phyloP scores from a whole-genome alignment of 768 basidiomycete species.

The Lactifluus echinatus region DNA sequence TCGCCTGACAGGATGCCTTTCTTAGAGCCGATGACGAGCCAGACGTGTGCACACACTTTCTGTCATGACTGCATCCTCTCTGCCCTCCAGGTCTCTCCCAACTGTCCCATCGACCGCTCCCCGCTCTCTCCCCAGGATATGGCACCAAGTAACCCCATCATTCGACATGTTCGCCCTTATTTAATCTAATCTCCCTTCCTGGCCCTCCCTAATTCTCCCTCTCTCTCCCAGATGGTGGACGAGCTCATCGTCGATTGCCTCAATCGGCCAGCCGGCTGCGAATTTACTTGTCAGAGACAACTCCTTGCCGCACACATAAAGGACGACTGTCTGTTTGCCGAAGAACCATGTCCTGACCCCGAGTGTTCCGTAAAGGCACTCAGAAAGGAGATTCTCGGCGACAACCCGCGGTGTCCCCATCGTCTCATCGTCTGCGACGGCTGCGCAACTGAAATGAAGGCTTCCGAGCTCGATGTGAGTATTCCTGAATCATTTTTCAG shows the following conservation, averaged over 20 bases:
- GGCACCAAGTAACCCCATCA: constrained; percentile 59
- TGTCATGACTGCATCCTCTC: constrained; percentile 72
- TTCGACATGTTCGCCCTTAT: constrained; percentile 53
- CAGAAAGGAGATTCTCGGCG: constrained; percentile 33
- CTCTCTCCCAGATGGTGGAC: constrained; percentile 70
- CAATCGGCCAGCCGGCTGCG: constrained; percentile 50
- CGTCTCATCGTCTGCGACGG: constrained; percentile 27
- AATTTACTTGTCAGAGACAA: constrained; percentile 57
- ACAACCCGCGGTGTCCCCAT: constrained; percentile 29
- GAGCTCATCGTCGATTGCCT: constrained; percentile 72
- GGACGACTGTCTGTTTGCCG: constrained; percentile 50
- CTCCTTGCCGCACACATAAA: constrained; percentile 52
- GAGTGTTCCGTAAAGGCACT: constrained; percentile 38
- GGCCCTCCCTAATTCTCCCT: background rate
- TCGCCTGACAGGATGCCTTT: constrained; percentile 53
- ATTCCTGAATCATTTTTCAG: constrained; percentile 25
- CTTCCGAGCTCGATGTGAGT: constrained; percentile 29
- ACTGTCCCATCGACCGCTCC: constrained; percentile 82
- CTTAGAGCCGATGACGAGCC: constrained; percentile 63
- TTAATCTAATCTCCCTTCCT: background rate
- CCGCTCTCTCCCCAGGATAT: constrained; percentile 52
- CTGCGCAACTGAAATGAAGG: constrained; percentile 29
- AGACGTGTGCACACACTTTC: constrained; percentile 77
- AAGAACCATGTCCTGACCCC: constrained; percentile 41
- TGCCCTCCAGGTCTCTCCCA: constrained; percentile 56